These are phyloP conservation scores for Saccharomycopsis sp. DNA, from an alignment of 805 yeast genomes.

Conservation along the genomic window DNA sequence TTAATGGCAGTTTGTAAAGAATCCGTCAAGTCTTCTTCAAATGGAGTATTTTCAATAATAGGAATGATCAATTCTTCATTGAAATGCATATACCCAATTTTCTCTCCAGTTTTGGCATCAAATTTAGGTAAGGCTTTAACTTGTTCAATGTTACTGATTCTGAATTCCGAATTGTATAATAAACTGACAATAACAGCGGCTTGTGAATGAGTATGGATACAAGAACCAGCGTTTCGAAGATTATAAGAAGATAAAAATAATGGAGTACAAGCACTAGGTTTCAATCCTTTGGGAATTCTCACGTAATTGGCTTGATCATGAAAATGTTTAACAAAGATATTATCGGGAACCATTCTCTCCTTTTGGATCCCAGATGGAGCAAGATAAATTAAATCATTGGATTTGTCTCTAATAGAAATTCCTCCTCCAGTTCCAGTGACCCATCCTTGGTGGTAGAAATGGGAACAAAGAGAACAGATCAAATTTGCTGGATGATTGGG, in stretches of 20 bases:
- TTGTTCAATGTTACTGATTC: constrained; percentile 76
- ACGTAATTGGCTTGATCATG: constrained; percentile 34
- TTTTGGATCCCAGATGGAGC: constrained; percentile 98
- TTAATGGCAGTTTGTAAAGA: constrained; percentile 51
- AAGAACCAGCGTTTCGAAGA: constrained; percentile 72
- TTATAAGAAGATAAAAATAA: constrained; percentile 65
- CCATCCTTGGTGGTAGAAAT: constrained; percentile 78
- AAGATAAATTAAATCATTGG: constrained; percentile 43
- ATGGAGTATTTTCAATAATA: constrained; percentile 83
- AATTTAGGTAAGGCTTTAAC: constrained; percentile 81
- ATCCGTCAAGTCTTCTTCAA: constrained; percentile 72
- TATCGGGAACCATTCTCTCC: constrained; percentile 72
- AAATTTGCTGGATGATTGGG: constrained; percentile 85
- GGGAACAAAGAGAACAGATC: constrained; percentile 70
- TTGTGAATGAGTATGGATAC: constrained; percentile 91
- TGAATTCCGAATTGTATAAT: constrained; percentile 59
- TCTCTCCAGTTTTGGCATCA: constrained; percentile 28
- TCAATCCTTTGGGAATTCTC: constrained; percentile 52
- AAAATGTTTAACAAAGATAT: constrained; percentile 50
- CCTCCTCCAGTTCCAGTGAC: constrained; percentile 97
- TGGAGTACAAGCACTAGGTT: constrained; percentile 94
- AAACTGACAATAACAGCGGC: constrained; percentile 75
- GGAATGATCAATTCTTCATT: constrained; percentile 76
- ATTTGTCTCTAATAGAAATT: constrained; percentile 49
- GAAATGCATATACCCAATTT: constrained; percentile 51